These are phyloP conservation scores for Acanthochlamys bracteata DNA, from an alignment of 106 monocot species.

Conservation along the genomic window DNA sequence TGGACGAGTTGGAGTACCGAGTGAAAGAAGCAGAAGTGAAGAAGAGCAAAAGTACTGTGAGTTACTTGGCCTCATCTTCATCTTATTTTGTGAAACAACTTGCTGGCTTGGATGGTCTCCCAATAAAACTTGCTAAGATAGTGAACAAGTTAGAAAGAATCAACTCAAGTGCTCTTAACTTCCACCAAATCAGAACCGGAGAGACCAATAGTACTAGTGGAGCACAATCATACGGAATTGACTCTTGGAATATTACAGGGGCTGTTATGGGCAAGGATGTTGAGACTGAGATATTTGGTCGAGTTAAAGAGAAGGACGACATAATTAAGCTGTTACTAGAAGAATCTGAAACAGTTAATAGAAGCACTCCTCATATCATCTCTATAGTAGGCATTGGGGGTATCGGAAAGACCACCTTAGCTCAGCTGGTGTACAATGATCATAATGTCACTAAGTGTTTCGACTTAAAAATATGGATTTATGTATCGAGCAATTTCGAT, in stretches of 20 bases:
- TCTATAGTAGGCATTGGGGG: slow-evolving; percentile 26
- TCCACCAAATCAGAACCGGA: neutral
- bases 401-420: slow-evolving; percentile 36
- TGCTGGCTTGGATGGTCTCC: neutral
- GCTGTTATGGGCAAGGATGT: neutral
- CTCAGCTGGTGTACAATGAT: slow-evolving; percentile 22
- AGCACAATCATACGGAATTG: neutral
- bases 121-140: neutral
- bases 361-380: neutral
- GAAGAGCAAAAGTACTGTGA: neutral
- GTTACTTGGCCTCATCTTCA: neutral
- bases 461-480: slow-evolving; percentile 22
- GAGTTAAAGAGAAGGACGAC: neutral
- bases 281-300: neutral
- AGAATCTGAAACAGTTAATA: neutral
- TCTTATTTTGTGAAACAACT: neutral
- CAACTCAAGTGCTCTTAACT: neutral
- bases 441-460: slow-evolving; percentile 4
- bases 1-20: slow-evolving; percentile 7
- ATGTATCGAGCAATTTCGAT: slow-evolving; percentile 8
- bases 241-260: neutral
- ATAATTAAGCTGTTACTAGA: neutral
- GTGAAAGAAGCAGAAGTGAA: neutral
- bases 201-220: neutral
- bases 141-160: neutral